phyloP scores from a whole-genome alignment of 1,139 yeast genomes.

The Pichia sp. region DNA sequence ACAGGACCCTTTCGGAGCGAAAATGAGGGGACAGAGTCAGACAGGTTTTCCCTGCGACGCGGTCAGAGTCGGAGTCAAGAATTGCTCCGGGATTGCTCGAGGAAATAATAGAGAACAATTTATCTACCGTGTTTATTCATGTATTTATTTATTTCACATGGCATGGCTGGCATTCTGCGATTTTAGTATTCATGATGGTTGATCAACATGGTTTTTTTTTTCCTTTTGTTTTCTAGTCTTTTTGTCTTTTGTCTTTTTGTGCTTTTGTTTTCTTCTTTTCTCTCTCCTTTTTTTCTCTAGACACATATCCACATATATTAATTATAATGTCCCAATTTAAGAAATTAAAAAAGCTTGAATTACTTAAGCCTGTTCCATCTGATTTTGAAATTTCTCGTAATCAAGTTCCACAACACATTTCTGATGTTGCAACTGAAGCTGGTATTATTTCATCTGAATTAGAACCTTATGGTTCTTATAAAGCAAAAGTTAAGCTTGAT shows the following conservation, averaged over 20 bases:
- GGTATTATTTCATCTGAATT: conserved; percentile 79
- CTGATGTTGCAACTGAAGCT: conserved; percentile 75
- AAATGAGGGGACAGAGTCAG: too few species aligned
- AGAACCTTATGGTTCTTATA: conserved; percentile 87
- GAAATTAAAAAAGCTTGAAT: conserved; percentile 52
- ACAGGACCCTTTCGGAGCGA: too few species aligned
- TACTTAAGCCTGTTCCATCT: conserved; percentile 81
- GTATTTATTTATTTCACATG: too few species aligned
- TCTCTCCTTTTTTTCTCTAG: conserved; percentile 1
- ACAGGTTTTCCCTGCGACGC: too few species aligned
- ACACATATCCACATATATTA: background rate
- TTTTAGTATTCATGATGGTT: too few species aligned
- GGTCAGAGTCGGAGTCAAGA: too few species aligned
- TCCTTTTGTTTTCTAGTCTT: background rate
- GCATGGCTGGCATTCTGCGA: too few species aligned
- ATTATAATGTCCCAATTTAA: conserved; percentile 28
- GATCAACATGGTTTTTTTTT: too few species aligned
- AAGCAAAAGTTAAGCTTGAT: conserved; percentile 81
- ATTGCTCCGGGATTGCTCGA: too few species aligned
- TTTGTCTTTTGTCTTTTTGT: too few species aligned
- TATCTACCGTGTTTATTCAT: too few species aligned
- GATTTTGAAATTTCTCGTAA: conserved; percentile 90
- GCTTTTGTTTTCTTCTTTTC: background rate
- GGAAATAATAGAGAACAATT: too few species aligned
- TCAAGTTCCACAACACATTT: conserved; percentile 81